Evolutionary conservation across 2,329 filamentous ascomycete genomes (phyloP).

Genomic region (Chaetomiaceae sp.): DNA sequence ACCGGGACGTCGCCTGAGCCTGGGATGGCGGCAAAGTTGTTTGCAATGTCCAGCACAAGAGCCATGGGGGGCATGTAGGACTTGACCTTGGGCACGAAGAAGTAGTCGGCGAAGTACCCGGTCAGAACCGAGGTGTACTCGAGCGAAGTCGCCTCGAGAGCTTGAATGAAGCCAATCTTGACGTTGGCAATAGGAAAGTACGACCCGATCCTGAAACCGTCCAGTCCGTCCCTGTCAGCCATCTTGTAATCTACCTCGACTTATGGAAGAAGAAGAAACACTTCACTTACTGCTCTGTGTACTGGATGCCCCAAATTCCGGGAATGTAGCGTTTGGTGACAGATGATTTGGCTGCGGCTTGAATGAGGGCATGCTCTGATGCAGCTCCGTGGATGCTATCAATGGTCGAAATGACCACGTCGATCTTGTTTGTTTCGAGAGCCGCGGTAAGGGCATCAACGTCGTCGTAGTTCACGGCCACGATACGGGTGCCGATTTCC

Average conservation of each 20-base stretch:
- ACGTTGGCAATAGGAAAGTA: constrained; percentile 7
- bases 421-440: constrained; percentile 35
- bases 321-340: constrained; percentile 39
- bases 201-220: background rate
- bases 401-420: constrained; percentile 43
- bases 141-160: constrained; percentile 31
- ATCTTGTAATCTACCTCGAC: too few relatives aligned
- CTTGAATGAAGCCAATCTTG: background rate
- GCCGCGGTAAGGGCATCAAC: constrained; percentile 21
- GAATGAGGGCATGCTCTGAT: constrained; percentile 34
- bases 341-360: constrained; percentile 37
- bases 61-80: constrained; percentile 37
- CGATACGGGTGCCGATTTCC: constrained; percentile 25
- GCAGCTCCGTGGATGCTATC: constrained; percentile 24
- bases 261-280: background rate
- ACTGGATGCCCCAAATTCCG: constrained; percentile 38
- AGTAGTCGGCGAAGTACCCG: constrained; percentile 45
- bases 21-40: constrained; percentile 43
- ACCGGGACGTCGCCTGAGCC: constrained; percentile 42
- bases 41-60: constrained; percentile 41
- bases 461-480: constrained; percentile 30
- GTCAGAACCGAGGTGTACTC: constrained; percentile 36
- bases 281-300: constrained; percentile 30
- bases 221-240: background rate
- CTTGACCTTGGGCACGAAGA: constrained; percentile 34